Base-by-base conservation (phyloP, 805 yeast genomes). In the Ogataea thermomethanolica region DNA sequence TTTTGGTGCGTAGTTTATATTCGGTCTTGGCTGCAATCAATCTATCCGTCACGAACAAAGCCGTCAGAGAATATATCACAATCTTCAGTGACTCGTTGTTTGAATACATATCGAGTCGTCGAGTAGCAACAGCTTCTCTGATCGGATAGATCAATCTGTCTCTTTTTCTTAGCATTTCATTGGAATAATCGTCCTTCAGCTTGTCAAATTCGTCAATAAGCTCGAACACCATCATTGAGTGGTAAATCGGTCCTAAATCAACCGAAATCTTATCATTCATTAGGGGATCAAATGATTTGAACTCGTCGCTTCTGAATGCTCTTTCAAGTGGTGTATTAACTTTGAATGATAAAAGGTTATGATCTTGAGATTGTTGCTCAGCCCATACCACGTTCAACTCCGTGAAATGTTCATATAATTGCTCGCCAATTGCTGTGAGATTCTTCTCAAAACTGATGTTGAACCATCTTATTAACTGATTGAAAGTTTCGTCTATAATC, bases 241-340 rank as follows among this genome's bases (percentile, higher is more conserved):
- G 96, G 59, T 79, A 85, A 22, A 91, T 68, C 6, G 89, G 84
- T n/a, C 79, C 73, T 42, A 90, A 61, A 41, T 81, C 80, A 24
- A 88, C 71, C 12, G 65, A 62, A 4, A 71, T 50, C n/a, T 58
- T 55, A 5, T 66, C 65, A 36, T 73, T 75, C 7, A 70, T 65
- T 35, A 81, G 62, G 3, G 81, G 70, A 49, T 74, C 70, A 42
- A 74, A 72, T 25, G 48, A 48, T 66, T 69, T 42, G 60, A 58
- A 37, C 14, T 50, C 37, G 8, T 66, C 64, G 0, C 81, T 71
- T 52, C 97, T 71, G 56, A 88, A 68, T 6, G 95, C 78, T 7
- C 76, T 61, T 59, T 91, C 98, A 5, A 90, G 85, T 0, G 95
- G 85, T 0, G 96, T 85, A 58, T 90, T 90, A 49, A 91, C 74